Evolutionary conservation across 208 protist genomes (phyloP).

Genomic region (Herpetomonas tarakana): DNA sequence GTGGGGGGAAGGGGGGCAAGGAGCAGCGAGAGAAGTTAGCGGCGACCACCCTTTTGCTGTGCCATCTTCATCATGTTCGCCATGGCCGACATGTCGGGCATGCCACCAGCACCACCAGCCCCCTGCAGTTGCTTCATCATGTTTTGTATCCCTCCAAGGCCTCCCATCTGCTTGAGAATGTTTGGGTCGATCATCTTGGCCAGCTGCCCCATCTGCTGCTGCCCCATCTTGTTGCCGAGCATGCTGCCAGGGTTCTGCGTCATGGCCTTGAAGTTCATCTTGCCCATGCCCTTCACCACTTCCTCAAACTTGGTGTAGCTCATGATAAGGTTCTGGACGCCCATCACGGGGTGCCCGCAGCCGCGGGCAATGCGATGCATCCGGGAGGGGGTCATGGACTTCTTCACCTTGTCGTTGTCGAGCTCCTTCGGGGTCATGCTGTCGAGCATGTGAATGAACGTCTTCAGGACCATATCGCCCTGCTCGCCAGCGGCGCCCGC

Average conservation of each 20-base stretch:
- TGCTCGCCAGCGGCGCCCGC: constrained; percentile 56
- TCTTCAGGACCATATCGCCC: constrained; percentile 75
- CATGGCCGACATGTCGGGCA: constrained; percentile 23
- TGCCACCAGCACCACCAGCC: constrained; percentile 24
- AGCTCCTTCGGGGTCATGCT: constrained; percentile 94
- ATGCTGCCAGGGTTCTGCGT: constrained; percentile 68
- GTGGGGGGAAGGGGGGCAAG: too few species aligned
- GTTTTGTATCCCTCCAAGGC: constrained; percentile 73
- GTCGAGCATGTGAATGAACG: constrained; percentile 96
- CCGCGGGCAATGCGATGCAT: constrained; percentile 85
- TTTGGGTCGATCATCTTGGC: constrained; percentile 86
- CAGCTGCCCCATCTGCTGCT: constrained; percentile 86
- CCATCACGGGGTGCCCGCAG: constrained; percentile 66
- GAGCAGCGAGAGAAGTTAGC: too few species aligned
- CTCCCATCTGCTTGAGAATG: constrained; percentile 84
- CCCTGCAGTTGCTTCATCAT: constrained; percentile 88
- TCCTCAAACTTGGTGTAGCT: constrained; percentile 88
- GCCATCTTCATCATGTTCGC: constrained; percentile 59
- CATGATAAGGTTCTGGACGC: constrained; percentile 80
- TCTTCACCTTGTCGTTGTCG: constrained; percentile 88
- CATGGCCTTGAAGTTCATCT: constrained; percentile 90
- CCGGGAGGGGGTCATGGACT: constrained; percentile 85
- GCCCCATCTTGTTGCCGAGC: constrained; percentile 48
- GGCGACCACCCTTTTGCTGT: constrained; percentile 18
- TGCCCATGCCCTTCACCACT: constrained; percentile 89